These are phyloP conservation scores for Didymella arachidicola DNA, from an alignment of 2,329 filamentous ascomycete species.

Conservation along the genomic window DNA sequence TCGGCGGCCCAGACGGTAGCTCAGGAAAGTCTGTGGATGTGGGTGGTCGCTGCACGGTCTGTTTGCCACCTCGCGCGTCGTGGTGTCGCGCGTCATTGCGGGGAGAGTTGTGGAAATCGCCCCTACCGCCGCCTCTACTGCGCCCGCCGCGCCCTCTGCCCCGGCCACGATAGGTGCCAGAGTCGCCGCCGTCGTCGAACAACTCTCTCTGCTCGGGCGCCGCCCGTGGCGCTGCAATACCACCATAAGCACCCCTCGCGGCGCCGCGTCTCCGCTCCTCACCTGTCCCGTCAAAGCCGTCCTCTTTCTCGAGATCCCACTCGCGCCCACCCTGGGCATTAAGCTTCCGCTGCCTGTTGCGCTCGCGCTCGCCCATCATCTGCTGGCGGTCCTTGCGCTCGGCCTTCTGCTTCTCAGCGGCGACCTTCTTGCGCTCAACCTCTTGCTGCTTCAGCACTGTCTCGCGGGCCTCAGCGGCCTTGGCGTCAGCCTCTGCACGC, in stretches of 20 bases:
- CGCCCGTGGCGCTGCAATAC: slow-evolving; percentile 50
- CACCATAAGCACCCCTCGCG: slow-evolving; percentile 61
- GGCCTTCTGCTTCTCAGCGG: slow-evolving; percentile 50
- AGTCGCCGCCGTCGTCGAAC: slow-evolving; percentile 19
- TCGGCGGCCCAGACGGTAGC: slow-evolving; percentile 41
- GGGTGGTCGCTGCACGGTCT: slow-evolving; percentile 41
- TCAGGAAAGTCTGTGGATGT: slow-evolving; percentile 57
- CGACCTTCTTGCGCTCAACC: slow-evolving; percentile 50
- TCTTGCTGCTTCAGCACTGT: slow-evolving; percentile 63
- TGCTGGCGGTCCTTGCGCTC: slow-evolving; percentile 62
- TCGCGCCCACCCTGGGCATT: slow-evolving; percentile 66
- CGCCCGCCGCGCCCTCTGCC: slow-evolving; percentile 47
- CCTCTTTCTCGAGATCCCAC: slow-evolving; percentile 70
- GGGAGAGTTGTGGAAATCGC: slow-evolving; percentile 3
- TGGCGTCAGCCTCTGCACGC: slow-evolving; percentile 72
- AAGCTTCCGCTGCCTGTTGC: slow-evolving; percentile 66
- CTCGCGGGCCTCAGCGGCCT: slow-evolving; percentile 70
- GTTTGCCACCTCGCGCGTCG: slow-evolving; percentile 25
- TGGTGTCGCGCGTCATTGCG: slow-evolving; percentile 14
- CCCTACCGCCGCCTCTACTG: slow-evolving; percentile 32
- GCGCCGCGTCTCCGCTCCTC: slow-evolving; percentile 55
- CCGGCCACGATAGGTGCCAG: slow-evolving; percentile 31
- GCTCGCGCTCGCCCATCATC: slow-evolving; percentile 70
- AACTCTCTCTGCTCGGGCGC: slow-evolving; percentile 31
- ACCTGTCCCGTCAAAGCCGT: slow-evolving; percentile 57